Base-by-base conservation (phyloP, 129 eudicot genomes). In the Chrysanthemum seticuspe region DNA sequence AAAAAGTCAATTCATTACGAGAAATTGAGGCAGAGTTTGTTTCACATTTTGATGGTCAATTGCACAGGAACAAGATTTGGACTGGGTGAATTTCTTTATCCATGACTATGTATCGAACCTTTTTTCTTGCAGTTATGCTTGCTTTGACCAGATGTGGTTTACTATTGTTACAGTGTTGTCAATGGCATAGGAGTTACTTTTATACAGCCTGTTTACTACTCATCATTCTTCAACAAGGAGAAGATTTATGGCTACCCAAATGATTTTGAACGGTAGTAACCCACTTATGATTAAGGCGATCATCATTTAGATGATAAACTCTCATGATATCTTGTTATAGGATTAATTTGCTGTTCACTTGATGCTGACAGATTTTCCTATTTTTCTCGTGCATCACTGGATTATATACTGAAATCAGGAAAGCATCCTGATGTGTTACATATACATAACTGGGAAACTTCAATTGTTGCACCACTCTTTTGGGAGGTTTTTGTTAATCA, bases 401-500 rank as follows among this genome's bases (percentile, higher is more conserved):
- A 87, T 77, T 87, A 87, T 75, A 60, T 87, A 67, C 82, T 87
- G 18, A 87, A 87, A 78, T 74, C 84, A 62, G 94, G 94, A 76
- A 87, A 87, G 74, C 87, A 77, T 23, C 90, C 94, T 56, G 86
- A 87, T 83, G 87, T 87, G 71, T 50, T 87, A 71, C 86, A 87
- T 76, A 65, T 85, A 74, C 94, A 87, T 82, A 87, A 87, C 74
- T 87, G 94, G 94, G 84, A 87, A 73, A 87, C 94, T 40, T 80
- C 94, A 23, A 74, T 87, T 74, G 81, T 85, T 45, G 94, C 84
- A 12, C 94, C 94, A 5, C 82, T 87, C 69, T 87, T 87, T 75
- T 87, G 90, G 94, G 94, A 87, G 71, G 74, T 85, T 74, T 87
- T 87, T 80, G 94, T 68, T 45, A 87, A 85, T 80, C 89, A 87